phyloP scores from a whole-genome alignment of 2,329 filamentous ascomycete species.

The Cyclaneusma minus region DNA sequence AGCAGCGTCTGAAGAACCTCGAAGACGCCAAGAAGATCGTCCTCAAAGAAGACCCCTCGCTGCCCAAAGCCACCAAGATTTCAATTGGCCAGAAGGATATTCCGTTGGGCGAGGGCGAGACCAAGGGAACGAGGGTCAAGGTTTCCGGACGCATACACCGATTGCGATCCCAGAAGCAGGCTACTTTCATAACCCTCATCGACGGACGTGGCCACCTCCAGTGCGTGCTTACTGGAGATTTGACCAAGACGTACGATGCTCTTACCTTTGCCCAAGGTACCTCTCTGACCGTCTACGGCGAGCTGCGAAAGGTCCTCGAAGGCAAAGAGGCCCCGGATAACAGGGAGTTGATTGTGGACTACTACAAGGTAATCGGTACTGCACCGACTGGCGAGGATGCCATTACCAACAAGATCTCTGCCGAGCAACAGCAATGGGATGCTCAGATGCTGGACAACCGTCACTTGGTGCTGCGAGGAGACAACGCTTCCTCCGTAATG shows the following conservation, averaged over 20 bases:
- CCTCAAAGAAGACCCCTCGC: slow-evolving; percentile 50
- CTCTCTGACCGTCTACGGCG: slow-evolving; percentile 51
- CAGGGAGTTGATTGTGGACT: slow-evolving; percentile 59
- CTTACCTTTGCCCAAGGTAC: slow-evolving; percentile 57
- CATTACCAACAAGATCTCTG: slow-evolving; percentile 56
- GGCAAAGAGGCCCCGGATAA: slow-evolving; percentile 53
- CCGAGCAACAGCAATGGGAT: slow-evolving; percentile 44
- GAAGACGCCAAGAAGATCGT: slow-evolving; percentile 73
- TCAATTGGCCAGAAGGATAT: slow-evolving; percentile 58
- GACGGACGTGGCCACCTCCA: slow-evolving; percentile 79
- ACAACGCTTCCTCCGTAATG: slow-evolving; percentile 52
- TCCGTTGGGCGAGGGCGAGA: slow-evolving; percentile 37
- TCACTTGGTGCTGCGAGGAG: slow-evolving; percentile 55
- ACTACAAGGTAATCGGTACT: slow-evolving; percentile 51
- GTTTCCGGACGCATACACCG: slow-evolving; percentile 75
- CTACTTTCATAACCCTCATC: slow-evolving; percentile 72
- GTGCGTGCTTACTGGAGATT: slow-evolving; percentile 62
- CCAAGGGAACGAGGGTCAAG: slow-evolving; percentile 58
- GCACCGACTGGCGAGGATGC: slow-evolving; percentile 59
- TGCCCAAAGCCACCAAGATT: slow-evolving; percentile 63
- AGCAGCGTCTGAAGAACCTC: slow-evolving; percentile 50
- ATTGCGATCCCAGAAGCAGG: slow-evolving; percentile 65
- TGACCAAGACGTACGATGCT: slow-evolving; percentile 64
- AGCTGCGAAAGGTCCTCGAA: slow-evolving; percentile 50
- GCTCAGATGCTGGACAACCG: slow-evolving; percentile 41